Conservation (phyloP, 805 yeast genomes). For the Myxozyma udenii region DNA sequence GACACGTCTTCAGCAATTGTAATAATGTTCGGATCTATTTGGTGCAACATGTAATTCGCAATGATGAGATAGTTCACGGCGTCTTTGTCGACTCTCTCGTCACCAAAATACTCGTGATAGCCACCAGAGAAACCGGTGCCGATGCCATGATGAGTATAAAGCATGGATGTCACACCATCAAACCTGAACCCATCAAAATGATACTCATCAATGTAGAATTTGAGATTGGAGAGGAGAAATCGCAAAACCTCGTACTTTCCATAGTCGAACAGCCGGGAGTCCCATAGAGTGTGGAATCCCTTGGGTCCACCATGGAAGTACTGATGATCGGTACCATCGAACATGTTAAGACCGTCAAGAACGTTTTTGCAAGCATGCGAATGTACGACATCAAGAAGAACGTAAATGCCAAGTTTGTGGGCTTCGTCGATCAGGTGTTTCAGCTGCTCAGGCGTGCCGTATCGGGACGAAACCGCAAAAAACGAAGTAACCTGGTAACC, state of each 20-base stretch:
- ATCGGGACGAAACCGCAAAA: slow-evolving; percentile 85
- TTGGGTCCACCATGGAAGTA: slow-evolving; percentile 89
- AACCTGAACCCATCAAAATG: slow-evolving; percentile 93
- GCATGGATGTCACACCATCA: slow-evolving; percentile 94
- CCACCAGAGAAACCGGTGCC: slow-evolving; percentile 87
- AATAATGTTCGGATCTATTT: slow-evolving; percentile 54
- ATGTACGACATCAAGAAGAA: slow-evolving; percentile 87
- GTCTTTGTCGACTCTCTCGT: slow-evolving; percentile 72
- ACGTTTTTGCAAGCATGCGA: slow-evolving; percentile 95
- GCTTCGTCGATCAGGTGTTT: slow-evolving; percentile 89
- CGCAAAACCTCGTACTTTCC: slow-evolving; percentile 88
- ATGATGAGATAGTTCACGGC: slow-evolving; percentile 83
- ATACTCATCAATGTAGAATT: slow-evolving; percentile 77
- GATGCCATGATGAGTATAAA: slow-evolving; percentile 87
- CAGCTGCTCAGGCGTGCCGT: slow-evolving; percentile 92
- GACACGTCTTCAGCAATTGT: slow-evolving; percentile 96
- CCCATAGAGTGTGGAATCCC: slow-evolving; percentile 92
- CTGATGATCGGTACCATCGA: slow-evolving; percentile 94
- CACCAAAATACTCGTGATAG: slow-evolving; percentile 83
- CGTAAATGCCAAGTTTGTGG: slow-evolving; percentile 81
- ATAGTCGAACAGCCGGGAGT: slow-evolving; percentile 89
- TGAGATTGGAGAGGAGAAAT: slow-evolving; percentile 77
- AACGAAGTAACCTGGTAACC: slow-evolving; percentile 96
- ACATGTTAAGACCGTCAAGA: slow-evolving; percentile 85
- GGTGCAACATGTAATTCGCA: slow-evolving; percentile 74